phyloP scores from a whole-genome alignment of 306 rosid species.

The Rubus parviflorus region DNA sequence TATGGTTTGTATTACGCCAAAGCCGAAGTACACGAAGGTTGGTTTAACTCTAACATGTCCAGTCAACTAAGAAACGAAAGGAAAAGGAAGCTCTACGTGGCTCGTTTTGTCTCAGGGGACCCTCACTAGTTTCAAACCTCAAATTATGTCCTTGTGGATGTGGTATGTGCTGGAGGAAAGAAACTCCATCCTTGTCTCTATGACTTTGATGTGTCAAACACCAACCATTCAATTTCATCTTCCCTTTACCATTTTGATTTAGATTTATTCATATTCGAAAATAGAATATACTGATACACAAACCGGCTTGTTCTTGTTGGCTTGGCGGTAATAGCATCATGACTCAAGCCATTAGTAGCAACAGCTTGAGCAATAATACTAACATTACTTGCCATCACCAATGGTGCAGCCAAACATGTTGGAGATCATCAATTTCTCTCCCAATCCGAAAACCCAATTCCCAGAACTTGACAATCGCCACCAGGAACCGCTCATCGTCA shows the following conservation, averaged over 20 bases:
- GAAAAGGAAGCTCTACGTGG: conserved; percentile 5
- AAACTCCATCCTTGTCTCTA: background rate
- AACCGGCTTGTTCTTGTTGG: background rate
- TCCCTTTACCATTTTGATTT: background rate
- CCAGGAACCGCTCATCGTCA: background rate
- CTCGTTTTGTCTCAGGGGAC: background rate
- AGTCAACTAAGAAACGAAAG: background rate
- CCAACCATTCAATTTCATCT: conserved; percentile 7
- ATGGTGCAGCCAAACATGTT: conserved; percentile 5
- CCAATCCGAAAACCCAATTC: conserved; percentile 16
- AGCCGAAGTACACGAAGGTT: too few relatives aligned
- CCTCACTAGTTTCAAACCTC: conserved; percentile 11
- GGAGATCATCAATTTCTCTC: conserved; percentile 4
- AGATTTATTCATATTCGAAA: background rate
- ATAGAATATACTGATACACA: conserved; percentile 13
- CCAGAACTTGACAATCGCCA: conserved; percentile 12
- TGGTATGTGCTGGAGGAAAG: conserved; percentile 16
- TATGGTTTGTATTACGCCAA: too few relatives aligned
- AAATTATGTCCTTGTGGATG: conserved; percentile 14
- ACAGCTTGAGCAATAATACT: conserved; percentile 3
- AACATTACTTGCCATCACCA: background rate
- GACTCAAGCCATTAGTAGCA: background rate
- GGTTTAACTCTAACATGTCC: too few relatives aligned
- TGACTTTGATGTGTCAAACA: background rate
- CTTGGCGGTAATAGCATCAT: background rate